phyloP scores from a whole-genome alignment of 495 filamentous ascomycete species.

The Penicillium pancosmium region DNA sequence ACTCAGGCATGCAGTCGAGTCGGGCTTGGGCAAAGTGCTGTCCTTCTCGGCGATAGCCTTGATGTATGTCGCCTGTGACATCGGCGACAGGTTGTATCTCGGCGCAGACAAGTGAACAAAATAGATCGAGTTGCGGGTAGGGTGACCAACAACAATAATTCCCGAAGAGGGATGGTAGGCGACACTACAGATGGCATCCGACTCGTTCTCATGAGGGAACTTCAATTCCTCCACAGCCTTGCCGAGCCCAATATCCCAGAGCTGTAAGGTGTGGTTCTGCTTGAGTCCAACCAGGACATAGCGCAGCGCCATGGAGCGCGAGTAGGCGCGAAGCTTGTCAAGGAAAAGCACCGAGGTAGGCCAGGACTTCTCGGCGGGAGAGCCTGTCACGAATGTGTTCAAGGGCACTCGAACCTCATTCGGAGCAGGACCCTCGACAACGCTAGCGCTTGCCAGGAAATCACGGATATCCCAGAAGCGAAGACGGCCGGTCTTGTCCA shows the following conservation, averaged over 20 bases:
- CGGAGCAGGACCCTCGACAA: constrained; percentile 54
- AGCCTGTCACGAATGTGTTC: constrained; percentile 75
- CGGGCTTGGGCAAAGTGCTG: constrained; percentile 72
- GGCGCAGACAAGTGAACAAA: constrained; percentile 94
- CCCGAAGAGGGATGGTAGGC: constrained; percentile 87
- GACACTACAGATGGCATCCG: constrained; percentile 94
- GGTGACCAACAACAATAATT: constrained; percentile 93
- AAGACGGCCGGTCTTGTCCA: constrained; percentile 92
- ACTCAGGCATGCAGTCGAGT: constrained; percentile 94
- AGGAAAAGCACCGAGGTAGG: constrained; percentile 94
- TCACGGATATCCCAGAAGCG: constrained; percentile 96
- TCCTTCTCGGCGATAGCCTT: constrained; percentile 74
- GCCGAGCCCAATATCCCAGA: constrained; percentile 95
- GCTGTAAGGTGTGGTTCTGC: constrained; percentile 97
- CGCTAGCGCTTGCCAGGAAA: constrained; percentile 62
- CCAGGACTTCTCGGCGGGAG: constrained; percentile 84
- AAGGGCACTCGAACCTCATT: constrained; percentile 78
- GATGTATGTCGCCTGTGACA: constrained; percentile 88
- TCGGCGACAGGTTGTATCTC: constrained; percentile 74
- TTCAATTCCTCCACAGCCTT: constrained; percentile 97
- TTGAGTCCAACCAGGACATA: constrained; percentile 98
- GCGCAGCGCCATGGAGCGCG: constrained; percentile 80
- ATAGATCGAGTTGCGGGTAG: constrained; percentile 95
- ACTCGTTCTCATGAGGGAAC: constrained; percentile 94
- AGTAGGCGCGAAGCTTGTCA: constrained; percentile 90